Evolutionary conservation across 257 asterid species (phyloP).

Genomic region (Primulina tabacum): DNA sequence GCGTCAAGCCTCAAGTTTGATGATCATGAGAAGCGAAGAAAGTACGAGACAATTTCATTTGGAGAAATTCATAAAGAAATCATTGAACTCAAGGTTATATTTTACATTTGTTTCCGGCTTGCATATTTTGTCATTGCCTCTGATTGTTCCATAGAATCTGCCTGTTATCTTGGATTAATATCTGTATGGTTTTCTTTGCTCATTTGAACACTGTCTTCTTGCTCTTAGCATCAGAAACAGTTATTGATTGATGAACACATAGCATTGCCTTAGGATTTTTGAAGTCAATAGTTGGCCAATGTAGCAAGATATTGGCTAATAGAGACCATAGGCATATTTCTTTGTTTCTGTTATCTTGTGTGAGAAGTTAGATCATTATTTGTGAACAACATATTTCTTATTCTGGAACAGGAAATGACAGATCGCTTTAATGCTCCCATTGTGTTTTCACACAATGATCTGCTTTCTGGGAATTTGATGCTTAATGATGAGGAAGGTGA

Average conservation of each 20-base stretch:
- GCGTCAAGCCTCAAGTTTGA: conserved; percentile 78
- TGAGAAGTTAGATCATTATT: conserved; percentile 3
- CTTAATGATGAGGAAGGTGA: conserved; percentile 81
- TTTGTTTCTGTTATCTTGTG: conserved; percentile 15
- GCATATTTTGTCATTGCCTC: conserved; percentile 11
- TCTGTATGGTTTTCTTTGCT: conserved; percentile 12
- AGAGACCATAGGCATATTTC: conserved; percentile 17
- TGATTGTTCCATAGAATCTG: conserved; percentile 12
- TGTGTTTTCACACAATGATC: conserved; percentile 78
- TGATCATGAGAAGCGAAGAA: conserved; percentile 58
- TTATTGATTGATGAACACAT: not conserved
- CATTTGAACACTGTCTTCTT: not conserved
- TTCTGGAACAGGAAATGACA: conserved; percentile 68
- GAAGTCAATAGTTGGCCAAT: conserved; percentile 10
- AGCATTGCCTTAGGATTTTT: not conserved
- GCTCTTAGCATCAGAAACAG: conserved; percentile 12
- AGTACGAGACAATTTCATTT: conserved; percentile 65
- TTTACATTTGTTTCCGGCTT: conserved; percentile 23
- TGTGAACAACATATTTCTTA: conserved; percentile 19
- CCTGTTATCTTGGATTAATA: conserved; percentile 12
- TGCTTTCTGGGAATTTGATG: conserved; percentile 95
- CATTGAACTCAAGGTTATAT: conserved; percentile 67
- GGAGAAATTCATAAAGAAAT: conserved; percentile 60
- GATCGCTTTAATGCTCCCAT: conserved; percentile 68
- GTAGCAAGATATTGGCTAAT: conserved; percentile 3